Base-by-base conservation (phyloP, 2,329 filamentous ascomycete species). In the Ascochyta viciae-villosae region DNA sequence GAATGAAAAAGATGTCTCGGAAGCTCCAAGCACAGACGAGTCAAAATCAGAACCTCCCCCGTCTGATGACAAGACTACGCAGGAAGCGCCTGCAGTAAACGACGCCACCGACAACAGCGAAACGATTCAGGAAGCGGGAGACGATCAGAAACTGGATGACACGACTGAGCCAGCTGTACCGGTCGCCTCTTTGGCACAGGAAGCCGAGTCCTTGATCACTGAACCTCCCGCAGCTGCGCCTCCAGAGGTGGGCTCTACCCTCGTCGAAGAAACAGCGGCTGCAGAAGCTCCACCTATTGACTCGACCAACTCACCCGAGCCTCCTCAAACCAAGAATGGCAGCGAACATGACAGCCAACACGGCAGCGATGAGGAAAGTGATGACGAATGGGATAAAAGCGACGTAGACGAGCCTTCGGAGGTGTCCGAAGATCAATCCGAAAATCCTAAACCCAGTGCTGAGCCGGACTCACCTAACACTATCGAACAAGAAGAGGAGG, bases 361-460 rank as follows among this genome's bases (percentile, higher is more conserved):
- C 8, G 23, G 40, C 13, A 45, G 39, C 23, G 37, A 92, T 69
- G 76, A 91, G 96, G 92, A 92, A 96, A 29, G 89, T 89, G 42
- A 82, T 82, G 23, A 86, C 73, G 1, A 87, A 87, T 56, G 89
- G 60, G 19, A 83, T 33, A 67, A 87, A 83, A 16, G 83, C 84
- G 27, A 77, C 73, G 40, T 31, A 46, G 45, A 58, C 6, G 50
- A 50, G 46, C 42, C 29, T 16, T 39, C 50, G 6, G 31, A 26
- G n/a, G 9, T 40, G 4, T 43, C 42, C 3, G 46, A 38, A 8
- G n/a, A 31, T 13, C 7, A 33, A 15, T 19, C 26, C 24, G 42
- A 39, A 16, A 2, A 29, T 19, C n/a, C 31, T 35, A 39, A 33
- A 16, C 38, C 50, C 8, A 49, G 6, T 24, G 50, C 34, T 16